phyloP scores from a whole-genome alignment of 2,329 filamentous ascomycete species.

The Macroventuria anomochaeta region DNA sequence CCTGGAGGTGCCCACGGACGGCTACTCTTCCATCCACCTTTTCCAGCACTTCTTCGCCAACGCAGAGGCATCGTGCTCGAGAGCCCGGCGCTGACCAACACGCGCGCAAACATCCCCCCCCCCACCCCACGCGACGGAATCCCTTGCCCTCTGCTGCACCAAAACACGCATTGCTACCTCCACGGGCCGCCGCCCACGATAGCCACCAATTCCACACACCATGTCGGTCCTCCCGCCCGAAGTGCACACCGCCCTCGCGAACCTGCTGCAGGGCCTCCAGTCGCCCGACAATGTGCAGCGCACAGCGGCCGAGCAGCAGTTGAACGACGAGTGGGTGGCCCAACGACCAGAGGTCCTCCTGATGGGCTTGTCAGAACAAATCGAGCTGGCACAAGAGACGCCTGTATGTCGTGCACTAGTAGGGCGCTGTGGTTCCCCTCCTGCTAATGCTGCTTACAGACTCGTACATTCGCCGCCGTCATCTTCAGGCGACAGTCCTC shows the following conservation, averaged over 20 bases:
- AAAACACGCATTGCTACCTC: constrained; percentile 8
- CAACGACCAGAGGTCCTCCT: constrained; percentile 84
- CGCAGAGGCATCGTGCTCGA: constrained; percentile 7
- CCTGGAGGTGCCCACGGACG: constrained; percentile 1
- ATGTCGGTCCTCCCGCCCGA: constrained; percentile 91
- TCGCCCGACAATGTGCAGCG: constrained; percentile 87
- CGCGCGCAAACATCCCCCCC: constrained; percentile 14
- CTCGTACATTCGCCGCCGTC: constrained; percentile 88
- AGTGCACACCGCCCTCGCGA: constrained; percentile 80
- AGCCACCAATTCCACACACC: constrained; percentile 29
- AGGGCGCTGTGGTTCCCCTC: no score
- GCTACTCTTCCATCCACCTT: neutral
- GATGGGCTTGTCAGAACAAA: constrained; percentile 93
- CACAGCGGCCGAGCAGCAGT: constrained; percentile 84
- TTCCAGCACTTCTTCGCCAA: neutral
- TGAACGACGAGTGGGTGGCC: constrained; percentile 88
- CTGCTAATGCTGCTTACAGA: no score
- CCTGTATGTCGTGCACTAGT: constrained; percentile 63
- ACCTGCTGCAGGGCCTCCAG: constrained; percentile 87
- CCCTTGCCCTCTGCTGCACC: constrained; percentile 15
- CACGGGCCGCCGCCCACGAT: constrained; percentile 30
- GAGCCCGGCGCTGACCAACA: constrained; percentile 7
- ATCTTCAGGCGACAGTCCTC: constrained; percentile 93
- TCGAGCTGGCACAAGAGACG: constrained; percentile 76
- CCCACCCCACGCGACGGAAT: neutral